Evolutionary conservation across 163 green algal species (phyloP), one percentile per base, ranked within the genome.

Genomic region (Scenedesmus sp.): DNA sequence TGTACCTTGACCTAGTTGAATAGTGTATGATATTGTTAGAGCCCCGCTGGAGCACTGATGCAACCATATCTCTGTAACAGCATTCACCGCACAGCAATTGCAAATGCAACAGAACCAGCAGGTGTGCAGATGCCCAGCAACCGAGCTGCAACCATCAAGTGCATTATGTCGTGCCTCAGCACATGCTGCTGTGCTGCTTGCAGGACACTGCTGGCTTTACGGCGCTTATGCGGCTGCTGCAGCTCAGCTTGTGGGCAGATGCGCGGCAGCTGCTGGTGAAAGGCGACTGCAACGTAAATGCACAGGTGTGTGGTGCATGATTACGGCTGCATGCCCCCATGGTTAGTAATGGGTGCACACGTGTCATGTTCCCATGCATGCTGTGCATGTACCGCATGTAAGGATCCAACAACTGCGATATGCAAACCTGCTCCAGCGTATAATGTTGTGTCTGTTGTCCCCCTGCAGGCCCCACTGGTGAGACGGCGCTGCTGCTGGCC

Each of bases 171-270:
- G n/a, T n/a, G n/a, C n/a, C n/a, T n/a, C n/a, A n/a, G n/a, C n/a
- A n/a, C n/a, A n/a, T n/a, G n/a, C n/a, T 18, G 56, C 56, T 78
- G 24, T 56, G 78, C 56, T 49, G 40, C 20, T 53, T 89, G 81
- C 88, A 89, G 88, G 81, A 92, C 37, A 35, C 61, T 22, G n/a
- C n/a, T 53, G 81, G 88, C 12, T 92, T 79, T 44, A 92, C 81
- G 3, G 24, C 81, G 6, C 81, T 92, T 0, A 92, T 92, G 88
- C 70, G 56, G 35, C 65, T 92, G 81, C 49, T 92, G 68, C 61
- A 85, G 35, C 37, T 43, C 4, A 81, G 88, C 37, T 15, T 16
- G 0, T 49, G 44, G 43, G 37, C 43, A 40, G 81, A 89, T 43
- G 88, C 88, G 2, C 42, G 43, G 79, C 44, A 89, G 81, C 88